Percentiles rank a stretch among this genome's conserved stretches.
Evolutionary conservation across 495 filamentous ascomycete genomes (phyloP).

Genomic region (Aspergillus cavernicola): DNA sequence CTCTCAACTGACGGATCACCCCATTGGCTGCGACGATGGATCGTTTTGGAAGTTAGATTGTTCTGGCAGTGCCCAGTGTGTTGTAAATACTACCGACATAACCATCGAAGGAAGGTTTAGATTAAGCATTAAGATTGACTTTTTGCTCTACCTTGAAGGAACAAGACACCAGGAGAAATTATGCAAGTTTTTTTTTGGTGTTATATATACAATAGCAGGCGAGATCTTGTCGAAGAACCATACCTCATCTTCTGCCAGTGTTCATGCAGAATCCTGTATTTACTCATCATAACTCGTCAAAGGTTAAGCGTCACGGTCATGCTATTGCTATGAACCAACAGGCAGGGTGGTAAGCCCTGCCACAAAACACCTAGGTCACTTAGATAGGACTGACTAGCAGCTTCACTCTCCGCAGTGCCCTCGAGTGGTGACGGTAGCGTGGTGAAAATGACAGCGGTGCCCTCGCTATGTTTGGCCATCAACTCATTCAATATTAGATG

Average conservation of each 20-base stretch:
- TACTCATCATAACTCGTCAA: conserved; percentile 28
- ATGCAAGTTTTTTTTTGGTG: too few relatives aligned
- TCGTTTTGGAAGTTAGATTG: too few relatives aligned
- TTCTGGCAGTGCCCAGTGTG: too few relatives aligned
- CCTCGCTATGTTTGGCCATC: conserved; percentile 61
- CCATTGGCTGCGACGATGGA: too few relatives aligned
- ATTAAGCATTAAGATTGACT: too few relatives aligned
- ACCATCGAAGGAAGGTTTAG: too few relatives aligned
- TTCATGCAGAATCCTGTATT: background rate
- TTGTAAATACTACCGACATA: too few relatives aligned
- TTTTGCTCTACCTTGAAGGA: too few relatives aligned
- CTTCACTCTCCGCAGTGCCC: conserved; percentile 66
- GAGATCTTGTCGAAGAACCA: too few relatives aligned
- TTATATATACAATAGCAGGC: too few relatives aligned
- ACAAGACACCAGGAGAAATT: too few relatives aligned
- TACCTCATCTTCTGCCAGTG: background rate
- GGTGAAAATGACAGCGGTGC: conserved; percentile 80
- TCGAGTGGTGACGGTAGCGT: conserved; percentile 75
- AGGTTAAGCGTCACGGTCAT: conserved; percentile 88
- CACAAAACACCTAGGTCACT: conserved; percentile 73
- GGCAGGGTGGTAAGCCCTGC: conserved; percentile 61
- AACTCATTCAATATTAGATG: conserved; percentile 85
- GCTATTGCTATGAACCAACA: conserved; percentile 84
- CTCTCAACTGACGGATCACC: too few relatives aligned
- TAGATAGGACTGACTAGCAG: conserved; percentile 66